Evolutionary conservation across 2,329 filamentous ascomycete genomes (phyloP), one percentile per base, ranked within the genome.

Genomic region (Colletotrichum echinochloae): DNA sequence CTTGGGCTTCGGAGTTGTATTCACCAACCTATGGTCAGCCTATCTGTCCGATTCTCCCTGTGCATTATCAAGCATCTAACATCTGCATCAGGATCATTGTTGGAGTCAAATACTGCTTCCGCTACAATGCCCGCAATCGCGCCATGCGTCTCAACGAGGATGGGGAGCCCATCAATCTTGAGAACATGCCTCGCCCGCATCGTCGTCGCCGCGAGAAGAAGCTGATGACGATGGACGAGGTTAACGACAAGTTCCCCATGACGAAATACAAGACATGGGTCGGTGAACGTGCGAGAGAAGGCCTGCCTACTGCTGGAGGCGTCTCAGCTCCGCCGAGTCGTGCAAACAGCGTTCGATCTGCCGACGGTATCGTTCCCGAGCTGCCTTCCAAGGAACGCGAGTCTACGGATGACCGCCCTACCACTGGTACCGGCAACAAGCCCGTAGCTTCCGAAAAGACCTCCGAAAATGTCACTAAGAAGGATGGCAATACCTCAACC

Each of bases 21-120:
- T 99, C 78, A 99, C 96, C 60, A 99, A 99, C 81, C 84, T 99
- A 81, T 99, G 96, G 96, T 98, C 87, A 85, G 92, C 71, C 46
- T 33, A n/a, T 51, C 23, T 33, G 20, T 8, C 28, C 37, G 18
- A 14, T n/a, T 23, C n/a, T 2, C 59, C 30, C 23, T 35, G 2
- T 28, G 20, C 3, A 11, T 7, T 14, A 26, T 23, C 60, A 46
- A 46, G n/a, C 35, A 33, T 39, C 54, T 68, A 72, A 70, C 37
- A 26, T 12, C 75, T 80, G 75, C 80, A 74, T 63, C 77, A 99
- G 96, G 96, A 99, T 99, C 77, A 99, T 99, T 76, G 96, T 99
- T 72, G 96, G 96, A 75, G 96, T 99, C 72, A 99, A 99, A 84
- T 99, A 99, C 82, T 99, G 96, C 83, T 99, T 99, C 83, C 89